Conservation (phyloP, 1,284 basidiomycete genomes). For the Fomitopsis pinicola region DNA sequence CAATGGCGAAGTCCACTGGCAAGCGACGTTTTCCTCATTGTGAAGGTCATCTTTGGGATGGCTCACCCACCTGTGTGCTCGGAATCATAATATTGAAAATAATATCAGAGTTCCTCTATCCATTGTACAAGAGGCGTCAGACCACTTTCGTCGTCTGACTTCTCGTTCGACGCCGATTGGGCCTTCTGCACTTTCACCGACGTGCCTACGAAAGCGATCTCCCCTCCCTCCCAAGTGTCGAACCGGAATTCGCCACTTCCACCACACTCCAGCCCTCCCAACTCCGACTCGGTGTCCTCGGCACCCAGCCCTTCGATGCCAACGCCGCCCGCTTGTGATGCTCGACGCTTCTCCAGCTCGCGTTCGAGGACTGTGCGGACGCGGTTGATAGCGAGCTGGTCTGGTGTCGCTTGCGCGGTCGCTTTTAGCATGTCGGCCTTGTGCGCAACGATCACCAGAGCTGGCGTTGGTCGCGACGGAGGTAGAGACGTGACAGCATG, state of each 20-base stretch:
- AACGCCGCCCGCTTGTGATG: slow-evolving; percentile 57
- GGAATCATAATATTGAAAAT: background rate
- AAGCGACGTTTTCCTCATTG: background rate
- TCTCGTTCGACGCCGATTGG: slow-evolving; percentile 28
- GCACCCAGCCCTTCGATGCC: slow-evolving; percentile 65
- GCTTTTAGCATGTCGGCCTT: slow-evolving; percentile 66
- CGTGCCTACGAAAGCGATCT: slow-evolving; percentile 59
- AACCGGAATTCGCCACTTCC: slow-evolving; percentile 57
- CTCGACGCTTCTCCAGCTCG: slow-evolving; percentile 71
- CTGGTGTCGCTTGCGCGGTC: slow-evolving; percentile 37
- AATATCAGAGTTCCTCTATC: slow-evolving; percentile 39
- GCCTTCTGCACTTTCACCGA: slow-evolving; percentile 41
- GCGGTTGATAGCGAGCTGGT: slow-evolving; percentile 58
- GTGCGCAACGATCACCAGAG: slow-evolving; percentile 65
- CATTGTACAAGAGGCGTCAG: slow-evolving; percentile 44
- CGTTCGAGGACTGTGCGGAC: slow-evolving; percentile 74
- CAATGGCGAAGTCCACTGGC: background rate
- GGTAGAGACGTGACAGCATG: slow-evolving; percentile 68
- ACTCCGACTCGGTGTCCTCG: slow-evolving; percentile 25
- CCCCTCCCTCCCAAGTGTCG: slow-evolving; percentile 75
- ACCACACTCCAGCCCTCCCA: slow-evolving; percentile 26
- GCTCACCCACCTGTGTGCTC: background rate
- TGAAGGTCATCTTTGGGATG: too few species aligned
- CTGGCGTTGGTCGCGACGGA: slow-evolving; percentile 57
- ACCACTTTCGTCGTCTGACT: slow-evolving; percentile 31